Conservation (phyloP, 345 rosid genomes). For the Carallia brachiata region DNA sequence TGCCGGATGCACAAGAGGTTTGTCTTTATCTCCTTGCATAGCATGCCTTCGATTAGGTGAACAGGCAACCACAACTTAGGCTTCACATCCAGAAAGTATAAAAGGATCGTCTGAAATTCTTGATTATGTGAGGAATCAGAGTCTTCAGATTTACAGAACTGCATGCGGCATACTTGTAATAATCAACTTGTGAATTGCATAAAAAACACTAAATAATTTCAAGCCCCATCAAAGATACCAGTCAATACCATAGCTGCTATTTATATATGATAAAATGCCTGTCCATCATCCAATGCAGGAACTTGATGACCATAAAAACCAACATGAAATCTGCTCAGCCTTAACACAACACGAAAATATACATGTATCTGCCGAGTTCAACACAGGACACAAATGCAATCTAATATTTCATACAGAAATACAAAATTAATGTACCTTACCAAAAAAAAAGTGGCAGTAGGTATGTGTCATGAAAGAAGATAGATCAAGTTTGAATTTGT, state of each 20-base stretch:
- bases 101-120: slow-evolving; percentile 57
- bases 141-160: slow-evolving; percentile 37
- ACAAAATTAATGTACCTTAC: too few relatives aligned
- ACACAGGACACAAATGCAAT: too few relatives aligned
- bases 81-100: slow-evolving; percentile 59
- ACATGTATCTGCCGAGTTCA: too few relatives aligned
- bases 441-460: too few relatives aligned
- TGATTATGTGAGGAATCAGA: slow-evolving; percentile 27
- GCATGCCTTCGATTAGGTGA: slow-evolving; percentile 72
- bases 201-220: not conserved
- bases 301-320: not conserved
- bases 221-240: not conserved
- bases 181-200: not conserved
- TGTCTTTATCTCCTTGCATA: slow-evolving; percentile 62
- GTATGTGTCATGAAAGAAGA: too few relatives aligned
- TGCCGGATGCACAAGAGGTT: slow-evolving; percentile 66
- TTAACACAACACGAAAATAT: too few relatives aligned
- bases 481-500: too few relatives aligned
- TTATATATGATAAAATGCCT: not conserved
- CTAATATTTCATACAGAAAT: too few relatives aligned
- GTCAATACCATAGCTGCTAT: not conserved
- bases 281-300: not conserved
- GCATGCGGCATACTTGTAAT: slow-evolving; percentile 20
- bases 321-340: not conserved
- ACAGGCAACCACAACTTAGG: slow-evolving; percentile 89